A percentile compares a stretch with the other conserved stretches of the same genome.
These are phyloP conservation scores for Fusarium incarnatum DNA, from an alignment of 2,329 filamentous ascomycete species.

Conservation along the genomic window DNA sequence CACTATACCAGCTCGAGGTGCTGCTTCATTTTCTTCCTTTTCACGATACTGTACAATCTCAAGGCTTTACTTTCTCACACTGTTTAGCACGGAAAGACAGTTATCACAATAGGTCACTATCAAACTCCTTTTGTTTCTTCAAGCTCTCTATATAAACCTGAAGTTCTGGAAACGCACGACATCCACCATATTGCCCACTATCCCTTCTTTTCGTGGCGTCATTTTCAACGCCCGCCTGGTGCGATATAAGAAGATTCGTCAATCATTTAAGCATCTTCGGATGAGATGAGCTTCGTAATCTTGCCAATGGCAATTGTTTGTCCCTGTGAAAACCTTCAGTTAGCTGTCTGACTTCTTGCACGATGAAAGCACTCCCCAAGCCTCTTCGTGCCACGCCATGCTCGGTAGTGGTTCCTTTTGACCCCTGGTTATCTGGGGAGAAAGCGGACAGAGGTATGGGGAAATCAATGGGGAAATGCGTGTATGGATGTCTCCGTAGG, in stretches of 20 bases:
- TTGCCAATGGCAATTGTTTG: constrained; percentile 99
- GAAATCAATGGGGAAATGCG: constrained; percentile 12
- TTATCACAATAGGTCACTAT: background rate
- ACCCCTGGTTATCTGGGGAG: constrained; percentile 9
- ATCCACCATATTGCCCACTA: constrained; percentile 38
- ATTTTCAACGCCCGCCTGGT: constrained; percentile 25
- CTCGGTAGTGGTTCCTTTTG: constrained; percentile 5
- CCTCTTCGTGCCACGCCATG: constrained; percentile 19
- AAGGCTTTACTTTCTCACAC: background rate
- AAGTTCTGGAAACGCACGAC: constrained; percentile 33
- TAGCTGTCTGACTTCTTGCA: constrained; percentile 39
- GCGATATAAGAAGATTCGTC: constrained; percentile 27
- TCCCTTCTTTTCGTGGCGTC: constrained; percentile 24
- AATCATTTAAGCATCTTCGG: constrained; percentile 50
- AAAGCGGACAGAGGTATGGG: constrained; percentile 21
- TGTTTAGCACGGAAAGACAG: background rate
- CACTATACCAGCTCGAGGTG: background rate
- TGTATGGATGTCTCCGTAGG: background rate
- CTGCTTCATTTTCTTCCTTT: background rate
- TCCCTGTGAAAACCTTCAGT: constrained; percentile 67
- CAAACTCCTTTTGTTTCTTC: constrained; percentile 30
- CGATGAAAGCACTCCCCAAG: constrained; percentile 19
- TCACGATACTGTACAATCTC: background rate
- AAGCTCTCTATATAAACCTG: constrained; percentile 39
- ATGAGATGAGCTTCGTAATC: constrained; percentile 84